phyloP scores from a whole-genome alignment of 140 eudicot genomes.

The Oenanthe javanica region DNA sequence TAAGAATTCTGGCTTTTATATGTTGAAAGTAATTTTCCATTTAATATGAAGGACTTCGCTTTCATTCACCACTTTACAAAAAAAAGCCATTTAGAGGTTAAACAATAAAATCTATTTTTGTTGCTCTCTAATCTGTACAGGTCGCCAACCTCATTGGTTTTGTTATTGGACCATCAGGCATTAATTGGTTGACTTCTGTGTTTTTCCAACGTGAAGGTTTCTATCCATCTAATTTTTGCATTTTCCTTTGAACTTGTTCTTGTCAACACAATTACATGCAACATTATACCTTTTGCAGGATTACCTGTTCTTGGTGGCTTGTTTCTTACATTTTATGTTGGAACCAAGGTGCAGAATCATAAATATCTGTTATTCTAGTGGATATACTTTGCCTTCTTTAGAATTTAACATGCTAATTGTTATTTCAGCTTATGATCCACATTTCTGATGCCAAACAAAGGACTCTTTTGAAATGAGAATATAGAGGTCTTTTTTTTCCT shows the following conservation, averaged over 20 bases:
- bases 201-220: slow-evolving; percentile 73
- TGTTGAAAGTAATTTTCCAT: background rate
- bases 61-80: background rate
- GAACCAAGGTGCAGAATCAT: slow-evolving; percentile 66
- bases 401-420: background rate
- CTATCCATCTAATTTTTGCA: slow-evolving; percentile 8
- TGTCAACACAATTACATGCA: slow-evolving; percentile 7
- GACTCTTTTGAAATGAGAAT: slow-evolving; percentile 28
- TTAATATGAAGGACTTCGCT: background rate
- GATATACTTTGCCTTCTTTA: background rate
- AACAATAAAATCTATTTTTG: slow-evolving; percentile 5
- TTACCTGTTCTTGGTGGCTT: slow-evolving; percentile 62
- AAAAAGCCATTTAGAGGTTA: too few relatives aligned
- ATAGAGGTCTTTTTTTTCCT: background rate
- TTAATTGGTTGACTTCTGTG: slow-evolving; percentile 72
- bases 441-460: slow-evolving; percentile 64
- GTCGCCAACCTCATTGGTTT: slow-evolving; percentile 97
- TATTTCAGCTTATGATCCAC: slow-evolving; percentile 88
- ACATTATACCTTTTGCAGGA: slow-evolving; percentile 40
- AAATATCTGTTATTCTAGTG: background rate
- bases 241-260: slow-evolving; percentile 3
- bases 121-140: slow-evolving; percentile 30
- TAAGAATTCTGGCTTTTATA: background rate
- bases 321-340: slow-evolving; percentile 73
- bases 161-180: slow-evolving; percentile 96